phyloP scores from a whole-genome alignment of 2,329 filamentous ascomycete species.

The Microcera coccophila region DNA sequence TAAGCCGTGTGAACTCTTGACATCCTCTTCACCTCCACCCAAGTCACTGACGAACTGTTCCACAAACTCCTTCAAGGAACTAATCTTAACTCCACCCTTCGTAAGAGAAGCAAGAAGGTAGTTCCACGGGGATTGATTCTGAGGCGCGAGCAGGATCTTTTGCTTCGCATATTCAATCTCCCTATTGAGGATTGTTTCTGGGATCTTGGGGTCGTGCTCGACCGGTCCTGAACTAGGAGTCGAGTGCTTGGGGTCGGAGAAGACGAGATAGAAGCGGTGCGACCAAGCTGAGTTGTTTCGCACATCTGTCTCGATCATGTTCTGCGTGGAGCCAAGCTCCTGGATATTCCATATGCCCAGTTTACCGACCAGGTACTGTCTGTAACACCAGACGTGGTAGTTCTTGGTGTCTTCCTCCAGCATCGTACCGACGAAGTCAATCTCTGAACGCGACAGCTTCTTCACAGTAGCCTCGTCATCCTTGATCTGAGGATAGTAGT shows the following conservation, averaged over 20 bases:
- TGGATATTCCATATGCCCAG: conserved; percentile 67
- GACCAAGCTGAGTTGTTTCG: conserved; percentile 98
- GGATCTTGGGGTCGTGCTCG: conserved; percentile 53
- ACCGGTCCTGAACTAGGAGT: conserved; percentile 48
- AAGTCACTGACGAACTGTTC: conserved; percentile 48
- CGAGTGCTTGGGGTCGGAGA: conserved; percentile 55
- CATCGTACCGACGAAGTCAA: conserved; percentile 73
- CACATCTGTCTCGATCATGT: conserved; percentile 72
- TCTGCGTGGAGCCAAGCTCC: conserved; percentile 68
- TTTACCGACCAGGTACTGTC: conserved; percentile 65
- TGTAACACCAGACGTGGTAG: conserved; percentile 97
- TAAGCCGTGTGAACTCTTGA: conserved; percentile 62
- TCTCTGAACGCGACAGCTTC: conserved; percentile 62
- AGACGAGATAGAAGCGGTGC: conserved; percentile 91
- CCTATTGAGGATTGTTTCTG: conserved; percentile 61
- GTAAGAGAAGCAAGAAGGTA: conserved; percentile 75
- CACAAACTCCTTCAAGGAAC: conserved; percentile 45
- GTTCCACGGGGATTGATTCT: conserved; percentile 94
- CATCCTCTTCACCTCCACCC: conserved; percentile 46
- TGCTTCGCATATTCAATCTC: conserved; percentile 72
- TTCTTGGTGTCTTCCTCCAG: conserved; percentile 88
- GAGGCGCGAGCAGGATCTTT: conserved; percentile 74
- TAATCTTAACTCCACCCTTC: conserved; percentile 56
- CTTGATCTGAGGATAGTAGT: conserved; percentile 57
- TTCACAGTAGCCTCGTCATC: conserved; percentile 51